Evolutionary conservation across 2,329 filamentous ascomycete species (phyloP).

Genomic region (Tympanopsis confertula): DNA sequence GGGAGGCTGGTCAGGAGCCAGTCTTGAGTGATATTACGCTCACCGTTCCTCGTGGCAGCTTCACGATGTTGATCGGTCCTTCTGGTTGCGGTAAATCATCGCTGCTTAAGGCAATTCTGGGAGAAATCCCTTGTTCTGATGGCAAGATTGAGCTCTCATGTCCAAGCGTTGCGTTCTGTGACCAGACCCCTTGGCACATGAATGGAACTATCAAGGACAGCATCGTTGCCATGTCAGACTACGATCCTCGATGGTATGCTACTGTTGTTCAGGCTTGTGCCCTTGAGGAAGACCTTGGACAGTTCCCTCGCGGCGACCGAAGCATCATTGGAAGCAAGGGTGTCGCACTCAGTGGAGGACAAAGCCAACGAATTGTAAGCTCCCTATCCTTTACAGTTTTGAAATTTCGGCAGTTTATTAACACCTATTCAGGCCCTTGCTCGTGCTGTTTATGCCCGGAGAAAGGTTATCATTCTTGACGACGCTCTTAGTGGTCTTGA

Average conservation of each 20-base stretch:
- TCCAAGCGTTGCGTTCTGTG: slow-evolving; percentile 7
- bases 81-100: slow-evolving; percentile 9
- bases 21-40: slow-evolving; percentile 4
- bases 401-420: slow-evolving; percentile 7
- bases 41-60: slow-evolving; percentile 1
- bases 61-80: slow-evolving; percentile 5
- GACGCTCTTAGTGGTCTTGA: slow-evolving; percentile 6
- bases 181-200: slow-evolving; percentile 10
- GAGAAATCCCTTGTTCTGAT: slow-evolving; percentile 4
- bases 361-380: slow-evolving; percentile 11
- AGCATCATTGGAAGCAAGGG: slow-evolving; percentile 9
- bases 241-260: slow-evolving; percentile 7
- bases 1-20: background rate
- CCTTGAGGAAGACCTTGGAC: slow-evolving; percentile 8
- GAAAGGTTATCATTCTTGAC: slow-evolving; percentile 5
- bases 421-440: slow-evolving; percentile 7
- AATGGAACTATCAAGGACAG: slow-evolving; percentile 8
- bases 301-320: slow-evolving; percentile 9
- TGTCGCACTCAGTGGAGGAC: slow-evolving; percentile 8
- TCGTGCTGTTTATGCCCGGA: slow-evolving; percentile 7
- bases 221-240: slow-evolving; percentile 7
- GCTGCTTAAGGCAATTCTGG: slow-evolving; percentile 10
- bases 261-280: slow-evolving; percentile 8
- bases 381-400: slow-evolving; percentile 6
- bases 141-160: slow-evolving; percentile 3